A percentile compares a stretch with the other conserved stretches of the same genome.
phyloP scores from a whole-genome alignment of 495 filamentous ascomycete species.

The Xylaria telfairii region DNA sequence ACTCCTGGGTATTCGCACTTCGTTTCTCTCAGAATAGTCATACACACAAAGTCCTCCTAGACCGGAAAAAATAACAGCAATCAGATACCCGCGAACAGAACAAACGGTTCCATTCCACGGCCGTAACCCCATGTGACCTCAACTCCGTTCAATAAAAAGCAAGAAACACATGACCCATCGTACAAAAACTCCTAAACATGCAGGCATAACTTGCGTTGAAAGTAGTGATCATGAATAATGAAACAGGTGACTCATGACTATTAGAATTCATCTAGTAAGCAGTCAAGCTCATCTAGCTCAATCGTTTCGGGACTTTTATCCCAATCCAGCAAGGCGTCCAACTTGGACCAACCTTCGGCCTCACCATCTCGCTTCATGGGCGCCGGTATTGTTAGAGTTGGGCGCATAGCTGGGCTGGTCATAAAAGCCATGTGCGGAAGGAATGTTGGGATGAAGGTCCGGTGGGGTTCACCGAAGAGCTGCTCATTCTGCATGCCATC shows the following conservation, averaged over 20 bases:
- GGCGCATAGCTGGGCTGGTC: slow-evolving; percentile 53
- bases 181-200: slow-evolving; percentile 15
- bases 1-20: not conserved
- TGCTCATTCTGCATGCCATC: slow-evolving; percentile 55
- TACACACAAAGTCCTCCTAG: slow-evolving; percentile 13
- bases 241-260: not conserved
- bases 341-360: slow-evolving; percentile 56
- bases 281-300: slow-evolving; percentile 90
- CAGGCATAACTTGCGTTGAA: not conserved
- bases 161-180: slow-evolving; percentile 10
- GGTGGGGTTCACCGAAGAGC: slow-evolving; percentile 58
- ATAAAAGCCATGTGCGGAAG: slow-evolving; percentile 44
- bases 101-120: slow-evolving; percentile 35
- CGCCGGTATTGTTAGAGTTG: slow-evolving; percentile 44
- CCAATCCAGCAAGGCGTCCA: slow-evolving; percentile 63
- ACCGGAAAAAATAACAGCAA: slow-evolving; percentile 6
- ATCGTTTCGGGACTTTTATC: slow-evolving; percentile 86
- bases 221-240: not conserved
- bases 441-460: slow-evolving; percentile 38
- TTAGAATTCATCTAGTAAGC: slow-evolving; percentile 77
- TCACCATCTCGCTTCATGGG: slow-evolving; percentile 57
- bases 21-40: slow-evolving; percentile 20
- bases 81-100: slow-evolving; percentile 1
- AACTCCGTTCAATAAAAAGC: slow-evolving; percentile 16
- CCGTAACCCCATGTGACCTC: not conserved